Evolutionary conservation across 805 yeast species (phyloP), one percentile per base, ranked within the genome.

Genomic region (Candida coquimbonensis): DNA sequence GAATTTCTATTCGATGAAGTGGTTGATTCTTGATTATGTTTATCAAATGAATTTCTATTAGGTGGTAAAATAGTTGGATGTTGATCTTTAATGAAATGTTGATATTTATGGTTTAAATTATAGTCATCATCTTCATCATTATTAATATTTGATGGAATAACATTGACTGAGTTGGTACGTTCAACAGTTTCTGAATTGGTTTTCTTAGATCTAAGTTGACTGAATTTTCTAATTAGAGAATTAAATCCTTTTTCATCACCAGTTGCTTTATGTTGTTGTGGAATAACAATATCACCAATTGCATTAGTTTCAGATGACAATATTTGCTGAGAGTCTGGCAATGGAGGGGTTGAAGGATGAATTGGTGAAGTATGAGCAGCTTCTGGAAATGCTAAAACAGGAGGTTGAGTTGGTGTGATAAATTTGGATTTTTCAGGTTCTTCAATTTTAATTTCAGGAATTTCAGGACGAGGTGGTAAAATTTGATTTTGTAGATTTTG

Each of bases 281-380:
- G 50, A 19, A 49, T 39, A 1, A 51, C 39, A 14, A 65, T 52
- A 53, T 70, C 50, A 45, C 68, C 36, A 61, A 66, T 40, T 66
- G 70, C 43, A 55, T 68, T 8, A 51, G 75, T 39, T 53, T 71
- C 48, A 68, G 77, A 34, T 66, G 75, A 7, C 65, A 68, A 51
- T 57, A 73, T 34, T 70, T 72, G 56, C 67, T 74, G 36, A 49
- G 38, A 73, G 63, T 55, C 67, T 56, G 67, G 60, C 2, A 60
- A 48, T 36, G 66, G 53, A 59, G 70, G 75, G 65, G 46, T 63
- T 59, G 52, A 66, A 62, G 53, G 70, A 74, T 7, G 75, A 67
- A 32, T 71, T 65, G 78, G 78, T 60, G 65, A 77, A 55, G 60
- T 78, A 67, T 67, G 76, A 46, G 64, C 75, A 67, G 61, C 70